Base-by-base conservation (phyloP, 2,329 filamentous ascomycete genomes). In the Verticillium zaregamsianum region DNA sequence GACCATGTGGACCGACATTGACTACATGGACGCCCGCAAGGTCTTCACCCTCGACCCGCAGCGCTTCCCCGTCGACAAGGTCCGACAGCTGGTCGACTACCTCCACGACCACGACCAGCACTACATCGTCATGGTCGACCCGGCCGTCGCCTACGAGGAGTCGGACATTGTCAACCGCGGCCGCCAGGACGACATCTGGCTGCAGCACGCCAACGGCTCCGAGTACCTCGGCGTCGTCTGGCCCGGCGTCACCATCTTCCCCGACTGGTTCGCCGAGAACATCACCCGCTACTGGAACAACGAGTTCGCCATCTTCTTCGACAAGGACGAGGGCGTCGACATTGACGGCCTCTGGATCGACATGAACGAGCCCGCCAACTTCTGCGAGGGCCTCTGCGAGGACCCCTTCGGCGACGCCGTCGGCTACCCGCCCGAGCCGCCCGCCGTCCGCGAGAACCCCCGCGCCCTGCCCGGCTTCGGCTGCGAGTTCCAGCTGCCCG, bases 41-140 rank as follows among this genome's bases (percentile, higher is more conserved):
- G 80, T 89, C 65, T 90, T 90, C 70, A 87, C 86, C 3, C 81
- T 85, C 25, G 87, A 90, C 65, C 79, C 81, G 2, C 73, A 77
- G 3, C 79, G 80, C n/a, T 90, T 84, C 70, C 75, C 82, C 2
- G 79, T 89, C 61, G 67, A 77, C 0, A 80, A 86, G 67, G 85
- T 90, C 68, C 82, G 80, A 25, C 76, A 86, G 65, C 79, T 92
- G 55, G 80, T 90, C 3, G 74, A 77, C 1, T 81, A 83, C 23
- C 80, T 93, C 2, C 90, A 91, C 68, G 73, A 77, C 9, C 84
- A 86, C 60, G 77, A 86, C 4, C 88, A 90, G 69, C 85, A 89
- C n/a, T 89, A 90, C 61, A 81, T 91, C 2, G 81, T 91, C 20
- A 93, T 93, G 74, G 86, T 93, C 14, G 91, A 94, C 69, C 85